These are phyloP conservation scores for Chondrostereum purpureum DNA, from an alignment of 1,284 basidiomycete species.

Conservation along the genomic window DNA sequence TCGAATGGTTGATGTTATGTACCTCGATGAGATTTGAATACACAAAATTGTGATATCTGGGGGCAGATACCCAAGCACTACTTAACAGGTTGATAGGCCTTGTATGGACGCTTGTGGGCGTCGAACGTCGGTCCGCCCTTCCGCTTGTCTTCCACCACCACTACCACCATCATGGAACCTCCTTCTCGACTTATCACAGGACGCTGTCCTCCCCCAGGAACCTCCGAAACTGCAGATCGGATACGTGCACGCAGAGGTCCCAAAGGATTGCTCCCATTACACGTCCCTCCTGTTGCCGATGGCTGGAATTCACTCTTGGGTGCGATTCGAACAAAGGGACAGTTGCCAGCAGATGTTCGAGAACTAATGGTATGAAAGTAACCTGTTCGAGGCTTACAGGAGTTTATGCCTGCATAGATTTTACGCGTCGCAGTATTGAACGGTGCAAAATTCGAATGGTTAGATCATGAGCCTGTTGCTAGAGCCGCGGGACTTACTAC, in stretches of 20 bases:
- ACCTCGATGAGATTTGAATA: too few relatives aligned
- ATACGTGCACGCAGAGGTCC: conserved; percentile 39
- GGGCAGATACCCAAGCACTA: too few relatives aligned
- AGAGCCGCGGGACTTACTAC: conserved; percentile 37
- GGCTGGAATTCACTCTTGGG: conserved; percentile 46
- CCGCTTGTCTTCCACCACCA: not conserved
- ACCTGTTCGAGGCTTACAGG: too few relatives aligned
- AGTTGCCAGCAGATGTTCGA: conserved; percentile 39
- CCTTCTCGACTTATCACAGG: conserved; percentile 35
- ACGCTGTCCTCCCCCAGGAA: conserved; percentile 33
- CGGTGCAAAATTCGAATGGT: conserved; percentile 48
- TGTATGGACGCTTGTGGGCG: too few relatives aligned
- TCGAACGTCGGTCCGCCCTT: too few relatives aligned
- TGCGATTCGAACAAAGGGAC: conserved; percentile 41
- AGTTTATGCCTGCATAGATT: conserved; percentile 27
- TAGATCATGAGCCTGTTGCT: conserved; percentile 44
- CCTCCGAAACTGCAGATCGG: conserved; percentile 34
- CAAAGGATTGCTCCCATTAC: conserved; percentile 39
- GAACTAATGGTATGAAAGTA: conserved; percentile 45
- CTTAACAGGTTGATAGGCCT: too few relatives aligned
- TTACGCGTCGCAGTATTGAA: conserved; percentile 49
- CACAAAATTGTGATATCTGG: too few relatives aligned
- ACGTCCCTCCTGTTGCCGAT: conserved; percentile 40
- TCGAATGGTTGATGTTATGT: too few relatives aligned
- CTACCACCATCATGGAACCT: conserved; percentile 1